Percentiles rank a stretch among this genome's conserved stretches.
phyloP scores from a whole-genome alignment of 73 alveolate genomes.

The Tetrahymena borealis region DNA sequence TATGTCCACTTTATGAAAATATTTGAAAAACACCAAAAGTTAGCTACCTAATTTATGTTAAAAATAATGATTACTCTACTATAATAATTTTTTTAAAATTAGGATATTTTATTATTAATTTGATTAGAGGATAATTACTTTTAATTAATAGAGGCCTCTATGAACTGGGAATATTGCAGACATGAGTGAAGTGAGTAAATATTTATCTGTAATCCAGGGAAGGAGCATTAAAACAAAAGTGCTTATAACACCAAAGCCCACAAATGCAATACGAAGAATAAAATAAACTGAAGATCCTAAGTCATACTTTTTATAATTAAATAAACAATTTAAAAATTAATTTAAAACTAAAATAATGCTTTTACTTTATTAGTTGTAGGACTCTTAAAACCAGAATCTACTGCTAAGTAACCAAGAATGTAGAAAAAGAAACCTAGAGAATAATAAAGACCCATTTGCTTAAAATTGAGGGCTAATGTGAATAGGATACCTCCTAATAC shows the following conservation, averaged over 20 bases:
- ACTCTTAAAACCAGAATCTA: neutral
- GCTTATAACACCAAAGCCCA: conserved; percentile 31
- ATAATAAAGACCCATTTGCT: conserved; percentile 86
- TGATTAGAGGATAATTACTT: conserved; percentile 3
- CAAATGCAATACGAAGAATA: neutral
- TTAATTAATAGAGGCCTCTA: conserved; percentile 62
- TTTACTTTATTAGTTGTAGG: neutral
- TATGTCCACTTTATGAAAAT: conserved; percentile 21
- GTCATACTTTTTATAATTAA: neutral
- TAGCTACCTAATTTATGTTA: too few relatives aligned
- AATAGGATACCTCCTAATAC: conserved; percentile 65
- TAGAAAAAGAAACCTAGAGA: conserved; percentile 76
- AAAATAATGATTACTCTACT: neutral
- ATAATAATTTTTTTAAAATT: neutral
- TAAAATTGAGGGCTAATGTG: conserved; percentile 75
- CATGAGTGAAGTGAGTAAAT: conserved; percentile 2
- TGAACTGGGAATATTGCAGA: conserved; percentile 62
- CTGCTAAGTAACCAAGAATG: conserved; percentile 44
- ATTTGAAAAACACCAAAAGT: conserved; percentile 57
- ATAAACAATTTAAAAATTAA: neutral
- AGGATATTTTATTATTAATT: too few relatives aligned
- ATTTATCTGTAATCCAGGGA: conserved; percentile 28
- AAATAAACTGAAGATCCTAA: neutral
- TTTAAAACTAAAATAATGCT: neutral
- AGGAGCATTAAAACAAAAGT: conserved; percentile 6